These are phyloP conservation scores for Tulasnella sp. DNA, from an alignment of 768 basidiomycete species.

Conservation along the genomic window DNA sequence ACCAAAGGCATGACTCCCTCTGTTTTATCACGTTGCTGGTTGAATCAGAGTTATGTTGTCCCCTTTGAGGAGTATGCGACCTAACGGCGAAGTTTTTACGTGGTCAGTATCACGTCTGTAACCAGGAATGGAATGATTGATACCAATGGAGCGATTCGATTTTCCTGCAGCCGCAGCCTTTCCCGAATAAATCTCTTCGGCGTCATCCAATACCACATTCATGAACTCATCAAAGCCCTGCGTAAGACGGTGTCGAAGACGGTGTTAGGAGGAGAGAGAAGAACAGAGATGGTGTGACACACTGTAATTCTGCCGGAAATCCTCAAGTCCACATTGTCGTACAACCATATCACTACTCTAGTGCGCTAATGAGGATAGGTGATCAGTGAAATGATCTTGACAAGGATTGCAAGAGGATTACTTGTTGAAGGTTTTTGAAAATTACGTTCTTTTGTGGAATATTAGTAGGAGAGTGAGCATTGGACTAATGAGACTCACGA, in stretches of 20 bases:
- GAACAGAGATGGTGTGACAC: constrained; percentile 34
- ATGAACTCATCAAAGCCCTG: constrained; percentile 99
- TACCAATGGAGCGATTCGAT: constrained; percentile 29
- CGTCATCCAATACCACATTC: constrained; percentile 93
- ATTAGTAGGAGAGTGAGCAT: neutral
- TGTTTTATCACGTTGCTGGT: constrained; percentile 24
- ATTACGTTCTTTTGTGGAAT: constrained; percentile 64
- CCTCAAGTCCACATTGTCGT: constrained; percentile 92
- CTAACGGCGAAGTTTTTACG: constrained; percentile 30
- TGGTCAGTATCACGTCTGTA: neutral
- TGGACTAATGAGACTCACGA: constrained; percentile 47
- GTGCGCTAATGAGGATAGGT: constrained; percentile 39
- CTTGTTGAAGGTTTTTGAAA: constrained; percentile 94
- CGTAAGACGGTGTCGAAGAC: constrained; percentile 6
- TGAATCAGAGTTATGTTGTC: constrained; percentile 99
- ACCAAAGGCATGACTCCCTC: neutral
- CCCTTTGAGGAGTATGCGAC: constrained; percentile 90
- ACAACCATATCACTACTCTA: constrained; percentile 87
- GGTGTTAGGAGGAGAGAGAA: constrained; percentile 28
- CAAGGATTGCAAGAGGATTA: constrained; percentile 21
- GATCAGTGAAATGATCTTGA: constrained; percentile 10
- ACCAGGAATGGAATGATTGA: constrained; percentile 43
- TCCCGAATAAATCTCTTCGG: constrained; percentile 71
- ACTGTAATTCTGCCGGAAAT: constrained; percentile 95
- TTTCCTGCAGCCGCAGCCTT: constrained; percentile 77